Evolutionary conservation across 176 grass and related monocot genomes (phyloP).

Genomic region (Eremochloa ophiuroides): DNA sequence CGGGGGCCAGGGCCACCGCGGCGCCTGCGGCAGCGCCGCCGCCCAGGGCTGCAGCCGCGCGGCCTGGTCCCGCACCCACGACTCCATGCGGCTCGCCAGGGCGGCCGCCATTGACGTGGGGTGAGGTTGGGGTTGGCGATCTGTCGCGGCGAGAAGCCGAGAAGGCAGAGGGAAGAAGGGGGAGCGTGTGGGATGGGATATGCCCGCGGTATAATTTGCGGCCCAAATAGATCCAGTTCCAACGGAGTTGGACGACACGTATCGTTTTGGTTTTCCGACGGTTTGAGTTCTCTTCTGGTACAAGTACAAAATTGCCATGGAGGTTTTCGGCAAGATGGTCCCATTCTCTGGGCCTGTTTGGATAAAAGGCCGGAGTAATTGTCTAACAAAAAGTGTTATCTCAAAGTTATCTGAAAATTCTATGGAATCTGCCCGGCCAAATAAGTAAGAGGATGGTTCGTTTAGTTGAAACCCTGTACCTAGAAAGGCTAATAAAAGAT

Average conservation of each 20-base stretch:
- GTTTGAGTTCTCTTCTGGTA: not conserved
- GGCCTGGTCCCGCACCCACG: slow-evolving; percentile 66
- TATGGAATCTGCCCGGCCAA: too few relatives aligned
- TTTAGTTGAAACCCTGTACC: too few relatives aligned
- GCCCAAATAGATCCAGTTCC: not conserved
- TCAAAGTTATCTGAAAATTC: too few relatives aligned
- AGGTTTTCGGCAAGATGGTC: not conserved
- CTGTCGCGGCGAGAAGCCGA: not conserved
- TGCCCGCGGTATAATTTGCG: not conserved
- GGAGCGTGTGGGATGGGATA: slow-evolving; percentile 6
- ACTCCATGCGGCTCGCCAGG: slow-evolving; percentile 58
- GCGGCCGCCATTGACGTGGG: slow-evolving; percentile 43
- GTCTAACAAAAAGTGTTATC: too few relatives aligned
- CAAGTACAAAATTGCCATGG: not conserved
- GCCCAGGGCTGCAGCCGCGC: slow-evolving; percentile 41
- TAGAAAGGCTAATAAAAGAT: too few relatives aligned
- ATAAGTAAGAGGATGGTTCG: too few relatives aligned
- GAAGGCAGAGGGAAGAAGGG: not conserved
- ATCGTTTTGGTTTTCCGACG: not conserved
- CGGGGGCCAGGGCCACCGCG: slow-evolving; percentile 44
- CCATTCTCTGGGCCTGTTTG: too few relatives aligned
- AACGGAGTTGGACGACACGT: not conserved
- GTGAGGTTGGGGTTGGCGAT: not conserved
- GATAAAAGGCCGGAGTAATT: too few relatives aligned
- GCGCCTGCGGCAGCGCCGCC: slow-evolving; percentile 31